Percentiles rank a stretch among this genome's conserved stretches.
These are phyloP conservation scores for Avena sativa DNA, from an alignment of 176 grass and related monocot genomes.

Conservation along the genomic window DNA sequence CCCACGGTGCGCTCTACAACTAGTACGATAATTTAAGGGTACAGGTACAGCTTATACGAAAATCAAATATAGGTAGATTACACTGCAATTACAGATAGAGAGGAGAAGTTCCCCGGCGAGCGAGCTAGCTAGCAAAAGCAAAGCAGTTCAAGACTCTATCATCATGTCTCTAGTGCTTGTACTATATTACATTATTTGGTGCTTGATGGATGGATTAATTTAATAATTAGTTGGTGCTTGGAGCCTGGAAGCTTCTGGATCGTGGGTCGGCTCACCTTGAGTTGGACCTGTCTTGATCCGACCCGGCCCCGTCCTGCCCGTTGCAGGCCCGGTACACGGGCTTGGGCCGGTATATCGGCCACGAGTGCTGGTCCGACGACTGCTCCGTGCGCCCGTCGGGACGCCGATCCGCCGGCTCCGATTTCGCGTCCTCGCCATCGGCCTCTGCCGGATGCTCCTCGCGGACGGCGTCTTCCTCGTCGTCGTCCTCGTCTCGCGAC, in stretches of 20 bases:
- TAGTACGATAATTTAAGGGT: neutral
- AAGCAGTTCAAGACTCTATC: neutral
- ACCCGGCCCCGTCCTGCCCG: constrained; percentile 48
- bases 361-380: constrained; percentile 50
- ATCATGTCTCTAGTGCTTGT: constrained; percentile 11
- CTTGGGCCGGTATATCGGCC: constrained; percentile 71
- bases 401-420: constrained; percentile 46
- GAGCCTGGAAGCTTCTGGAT: constrained; percentile 42
- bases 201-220: constrained; percentile 7
- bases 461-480: constrained; percentile 19
- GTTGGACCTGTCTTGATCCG: constrained; percentile 59
- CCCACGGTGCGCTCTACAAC: neutral
- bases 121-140: constrained; percentile 12
- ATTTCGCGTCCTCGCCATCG: constrained; percentile 40
- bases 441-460: neutral
- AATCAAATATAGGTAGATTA: constrained; percentile 5
- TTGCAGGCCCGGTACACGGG: constrained; percentile 60
- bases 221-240: neutral
- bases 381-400: constrained; percentile 21
- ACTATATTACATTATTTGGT: constrained; percentile 24
- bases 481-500: constrained; percentile 41
- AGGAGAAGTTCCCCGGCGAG: neutral
- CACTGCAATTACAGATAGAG: constrained; percentile 30
- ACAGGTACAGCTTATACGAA: neutral
- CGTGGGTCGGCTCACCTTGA: constrained; percentile 52